A percentile compares a stretch with the other conserved stretches of the same genome.
These are phyloP conservation scores for Sugiyamaella xylanicola DNA, from an alignment of 1,139 yeast species.

Conservation along the genomic window DNA sequence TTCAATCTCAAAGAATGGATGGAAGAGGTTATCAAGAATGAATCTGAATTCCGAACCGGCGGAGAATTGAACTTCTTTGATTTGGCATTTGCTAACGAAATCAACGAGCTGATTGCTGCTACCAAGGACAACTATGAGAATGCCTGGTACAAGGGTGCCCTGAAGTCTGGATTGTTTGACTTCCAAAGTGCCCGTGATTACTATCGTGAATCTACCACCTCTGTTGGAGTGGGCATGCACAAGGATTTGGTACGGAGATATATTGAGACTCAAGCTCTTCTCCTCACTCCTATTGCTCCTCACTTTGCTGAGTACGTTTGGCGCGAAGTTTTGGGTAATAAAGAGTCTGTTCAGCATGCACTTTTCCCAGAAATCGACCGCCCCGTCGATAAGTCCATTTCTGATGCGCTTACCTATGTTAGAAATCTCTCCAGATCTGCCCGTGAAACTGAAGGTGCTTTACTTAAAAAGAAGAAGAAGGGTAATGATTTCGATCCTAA, in stretches of 20 bases:
- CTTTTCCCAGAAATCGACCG: conserved; percentile 73
- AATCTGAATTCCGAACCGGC: conserved; percentile 68
- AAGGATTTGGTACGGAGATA: conserved; percentile 76
- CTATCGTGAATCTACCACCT: conserved; percentile 79
- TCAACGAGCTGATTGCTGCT: conserved; percentile 77
- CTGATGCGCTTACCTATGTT: conserved; percentile 75
- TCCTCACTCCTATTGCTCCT: conserved; percentile 92
- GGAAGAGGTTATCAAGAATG: conserved; percentile 63
- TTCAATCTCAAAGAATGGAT: conserved; percentile 95
- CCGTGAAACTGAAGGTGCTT: conserved; percentile 90
- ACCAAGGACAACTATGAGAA: conserved; percentile 67
- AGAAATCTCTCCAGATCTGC: conserved; percentile 77
- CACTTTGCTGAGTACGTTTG: conserved; percentile 91
- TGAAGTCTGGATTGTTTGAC: conserved; percentile 89
- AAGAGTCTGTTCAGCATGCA: conserved; percentile 65
- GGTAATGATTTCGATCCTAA: conserved; percentile 70
- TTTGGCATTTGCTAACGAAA: conserved; percentile 87
- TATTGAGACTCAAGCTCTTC: conserved; percentile 80
- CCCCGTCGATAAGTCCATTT: conserved; percentile 61
- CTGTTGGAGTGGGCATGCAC: conserved; percentile 67
- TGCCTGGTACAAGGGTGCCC: conserved; percentile 84
- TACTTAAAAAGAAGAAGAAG: conserved; percentile 75
- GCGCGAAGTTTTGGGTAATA: conserved; percentile 71
- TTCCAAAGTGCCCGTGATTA: conserved; percentile 94
- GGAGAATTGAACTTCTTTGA: conserved; percentile 70